Percentiles rank a stretch among this genome's conserved stretches.
phyloP scores from a whole-genome alignment of 2,329 filamentous ascomycete genomes.

The Cryphonectria japonica region DNA sequence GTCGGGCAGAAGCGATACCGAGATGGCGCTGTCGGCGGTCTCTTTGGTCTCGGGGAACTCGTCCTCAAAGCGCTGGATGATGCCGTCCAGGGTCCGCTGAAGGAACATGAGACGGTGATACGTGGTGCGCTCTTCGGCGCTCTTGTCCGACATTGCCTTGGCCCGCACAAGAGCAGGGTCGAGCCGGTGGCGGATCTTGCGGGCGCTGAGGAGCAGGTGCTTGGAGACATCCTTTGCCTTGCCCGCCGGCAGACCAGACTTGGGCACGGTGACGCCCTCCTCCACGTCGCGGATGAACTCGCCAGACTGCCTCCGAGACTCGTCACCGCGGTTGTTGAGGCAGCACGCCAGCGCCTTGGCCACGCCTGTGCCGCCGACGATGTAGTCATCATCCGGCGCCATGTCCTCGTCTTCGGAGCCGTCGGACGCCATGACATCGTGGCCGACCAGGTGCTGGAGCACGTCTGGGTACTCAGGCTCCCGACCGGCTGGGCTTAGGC shows the following conservation, averaged over 20 bases:
- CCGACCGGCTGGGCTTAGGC: constrained; percentile 30
- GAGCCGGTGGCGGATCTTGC: constrained; percentile 83
- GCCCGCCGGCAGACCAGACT: constrained; percentile 48
- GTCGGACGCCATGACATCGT: constrained; percentile 56
- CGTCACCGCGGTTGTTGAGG: constrained; percentile 76
- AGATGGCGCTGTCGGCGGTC: constrained; percentile 37
- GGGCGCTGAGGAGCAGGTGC: constrained; percentile 81
- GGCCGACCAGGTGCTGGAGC: constrained; percentile 82
- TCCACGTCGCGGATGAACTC: constrained; percentile 58
- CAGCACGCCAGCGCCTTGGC: constrained; percentile 93
- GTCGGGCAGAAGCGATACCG: constrained; percentile 34
- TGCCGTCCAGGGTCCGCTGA: constrained; percentile 83
- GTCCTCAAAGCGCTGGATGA: constrained; percentile 94
- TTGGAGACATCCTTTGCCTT: constrained; percentile 94
- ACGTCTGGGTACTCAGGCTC: constrained; percentile 72
- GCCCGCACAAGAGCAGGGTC: constrained; percentile 82
- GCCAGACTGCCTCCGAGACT: constrained; percentile 57
- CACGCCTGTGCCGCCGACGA: constrained; percentile 92
- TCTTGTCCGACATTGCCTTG: constrained; percentile 60
- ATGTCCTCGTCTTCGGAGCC: constrained; percentile 64
- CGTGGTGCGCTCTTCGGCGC: constrained; percentile 65
- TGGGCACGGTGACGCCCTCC: constrained; percentile 52
- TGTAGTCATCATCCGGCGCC: constrained; percentile 89
- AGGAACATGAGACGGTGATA: constrained; percentile 75
- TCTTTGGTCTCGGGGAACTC: constrained; percentile 88